Conservation (phyloP, 257 asterid species). For the Lithospermum erythrorhizon region DNA sequence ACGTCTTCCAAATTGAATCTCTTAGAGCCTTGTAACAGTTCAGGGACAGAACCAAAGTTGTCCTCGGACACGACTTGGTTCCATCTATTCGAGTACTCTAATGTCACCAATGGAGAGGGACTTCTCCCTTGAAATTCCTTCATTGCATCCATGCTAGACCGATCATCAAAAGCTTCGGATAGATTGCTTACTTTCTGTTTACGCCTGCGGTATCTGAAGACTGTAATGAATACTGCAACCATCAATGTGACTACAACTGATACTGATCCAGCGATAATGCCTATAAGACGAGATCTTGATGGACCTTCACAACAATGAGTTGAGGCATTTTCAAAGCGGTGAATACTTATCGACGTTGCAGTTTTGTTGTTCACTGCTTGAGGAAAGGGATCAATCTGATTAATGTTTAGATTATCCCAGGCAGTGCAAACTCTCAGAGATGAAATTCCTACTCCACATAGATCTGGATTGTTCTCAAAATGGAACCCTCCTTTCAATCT, state of each 20-base stretch:
- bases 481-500: constrained; percentile 44
- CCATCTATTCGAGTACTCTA: constrained; percentile 42
- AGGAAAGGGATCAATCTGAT: constrained; percentile 24
- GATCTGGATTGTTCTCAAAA: constrained; percentile 50
- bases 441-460: constrained; percentile 70
- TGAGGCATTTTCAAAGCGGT: constrained; percentile 40
- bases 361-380: constrained; percentile 5
- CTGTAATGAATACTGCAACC: constrained; percentile 22
- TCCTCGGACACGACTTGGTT: constrained; percentile 26
- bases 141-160: constrained; percentile 28
- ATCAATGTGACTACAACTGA: constrained; percentile 21
- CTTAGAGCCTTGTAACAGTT: constrained; percentile 27
- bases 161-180: constrained; percentile 44
- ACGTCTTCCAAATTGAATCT: constrained; percentile 70
- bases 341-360: constrained; percentile 16
- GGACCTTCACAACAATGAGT: constrained; percentile 47
- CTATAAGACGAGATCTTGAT: constrained; percentile 42
- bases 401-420: constrained; percentile 40
- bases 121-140: constrained; percentile 38
- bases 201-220: constrained; percentile 33
- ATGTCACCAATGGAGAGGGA: constrained; percentile 45
- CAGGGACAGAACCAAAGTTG: constrained; percentile 29
- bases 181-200: constrained; percentile 59
- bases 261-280: constrained; percentile 39
- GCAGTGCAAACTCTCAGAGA: constrained; percentile 56